Base-by-base conservation (phyloP, 495 filamentous ascomycete species). In the Thermochaetoides thermophila region DNA sequence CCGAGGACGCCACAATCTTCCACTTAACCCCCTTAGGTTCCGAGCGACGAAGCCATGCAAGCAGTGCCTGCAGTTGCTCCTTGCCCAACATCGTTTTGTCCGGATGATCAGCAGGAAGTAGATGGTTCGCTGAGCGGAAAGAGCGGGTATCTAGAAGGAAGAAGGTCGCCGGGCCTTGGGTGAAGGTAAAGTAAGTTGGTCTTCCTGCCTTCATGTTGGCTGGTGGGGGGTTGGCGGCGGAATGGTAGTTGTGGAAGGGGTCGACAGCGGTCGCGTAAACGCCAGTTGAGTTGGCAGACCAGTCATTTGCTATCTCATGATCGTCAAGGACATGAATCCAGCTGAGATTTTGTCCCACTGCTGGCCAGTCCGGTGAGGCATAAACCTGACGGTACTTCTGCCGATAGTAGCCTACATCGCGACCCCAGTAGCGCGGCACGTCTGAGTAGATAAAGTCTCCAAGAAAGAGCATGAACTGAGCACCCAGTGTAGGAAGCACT, bases 371-470 rank as follows among this genome's bases (percentile, higher is more conserved):
- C 0, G 89, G 89, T 5, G 85, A 94, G 2, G 81, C 74, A 49
- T 97, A 97, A 19, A 94, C 71, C 43, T 87, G 82, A 16, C 87
- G 77, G 53, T 97, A 97, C 50, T 94, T 83, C 40, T 78, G 68
- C 21, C 89, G 76, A 56, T 95, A 95, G 47, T 77, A 73, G 28
- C 81, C 73, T 7, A 68, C 59, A 3, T 69, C 64, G 13, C 64
- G 73, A 9, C 83, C 85, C 43, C 84, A 78, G 22, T 77, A 74
- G 18, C 70, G 64, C 0, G 89, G 89, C 0, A 95, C 84, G 38
- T 97, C 89, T 40, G 91, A 76, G 51, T 97, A 97, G 51, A 97
- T 93, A 52, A 95, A 97, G 50, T 97, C 89, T n/a, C 87, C 89
- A 0, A 97, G 73, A 64, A 97, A 97, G 16, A 97, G 69, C 86